These are phyloP conservation scores for Mucor saturninus DNA, from an alignment of 371 early-diverging fungal genomes.

Conservation along the genomic window DNA sequence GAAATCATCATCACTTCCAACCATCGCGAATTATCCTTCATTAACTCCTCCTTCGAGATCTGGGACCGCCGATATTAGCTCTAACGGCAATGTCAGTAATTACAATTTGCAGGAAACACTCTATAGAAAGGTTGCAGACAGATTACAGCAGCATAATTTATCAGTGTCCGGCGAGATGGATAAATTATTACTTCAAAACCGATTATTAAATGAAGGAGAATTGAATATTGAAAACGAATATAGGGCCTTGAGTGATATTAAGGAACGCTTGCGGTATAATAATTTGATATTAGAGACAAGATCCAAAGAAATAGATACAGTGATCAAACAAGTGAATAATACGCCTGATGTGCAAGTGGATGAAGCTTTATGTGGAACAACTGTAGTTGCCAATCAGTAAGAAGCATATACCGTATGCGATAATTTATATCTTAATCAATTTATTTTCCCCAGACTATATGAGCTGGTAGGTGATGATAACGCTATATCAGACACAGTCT, in stretches of 20 bases:
- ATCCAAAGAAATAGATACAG: conserved; percentile 58
- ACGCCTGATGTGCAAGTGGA: conserved; percentile 74
- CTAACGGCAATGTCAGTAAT: conserved; percentile 5
- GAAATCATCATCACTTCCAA: conserved; percentile 38
- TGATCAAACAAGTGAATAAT: conserved; percentile 52
- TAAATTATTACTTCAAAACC: conserved; percentile 52
- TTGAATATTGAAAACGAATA: conserved; percentile 61
- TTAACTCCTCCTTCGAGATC: conserved; percentile 6
- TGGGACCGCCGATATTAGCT: conserved; percentile 5
- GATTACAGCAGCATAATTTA: conserved; percentile 51
- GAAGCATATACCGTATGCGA: conserved; percentile 4
- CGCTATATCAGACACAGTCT: conserved; percentile 90
- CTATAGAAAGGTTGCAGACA: conserved; percentile 48
- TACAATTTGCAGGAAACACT: conserved; percentile 33
- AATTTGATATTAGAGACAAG: conserved; percentile 61
- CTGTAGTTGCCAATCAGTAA: conserved; percentile 82
- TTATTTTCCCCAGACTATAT: conserved; percentile 60
- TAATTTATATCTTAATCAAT: neutral
- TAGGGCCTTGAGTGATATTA: conserved; percentile 54
- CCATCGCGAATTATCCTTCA: conserved; percentile 9
- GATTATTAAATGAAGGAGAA: conserved; percentile 72
- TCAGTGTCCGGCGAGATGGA: conserved; percentile 62
- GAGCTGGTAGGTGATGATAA: conserved; percentile 88
- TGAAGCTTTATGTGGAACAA: conserved; percentile 68
- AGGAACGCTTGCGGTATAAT: conserved; percentile 63